A percentile compares a stretch with the other conserved stretches of the same genome.
phyloP scores from a whole-genome alignment of 2,329 filamentous ascomycete species.

The Ophiocordyceps australis region DNA sequence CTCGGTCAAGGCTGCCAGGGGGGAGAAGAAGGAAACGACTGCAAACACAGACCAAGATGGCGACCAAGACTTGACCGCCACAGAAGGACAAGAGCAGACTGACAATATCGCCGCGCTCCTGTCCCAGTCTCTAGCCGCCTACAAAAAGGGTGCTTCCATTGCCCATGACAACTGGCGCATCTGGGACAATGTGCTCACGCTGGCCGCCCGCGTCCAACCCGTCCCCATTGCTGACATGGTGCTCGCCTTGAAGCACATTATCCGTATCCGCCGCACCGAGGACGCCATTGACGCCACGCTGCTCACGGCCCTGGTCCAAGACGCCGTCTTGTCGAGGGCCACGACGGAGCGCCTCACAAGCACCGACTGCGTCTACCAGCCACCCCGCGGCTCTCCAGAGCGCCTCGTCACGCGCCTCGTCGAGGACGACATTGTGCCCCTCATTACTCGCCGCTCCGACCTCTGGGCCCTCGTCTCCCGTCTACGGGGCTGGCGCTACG shows the following conservation, averaged over 20 bases:
- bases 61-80: constrained; percentile 7
- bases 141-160: constrained; percentile 70
- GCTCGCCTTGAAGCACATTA: constrained; percentile 53
- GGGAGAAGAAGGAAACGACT: too few relatives aligned
- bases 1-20: too few relatives aligned
- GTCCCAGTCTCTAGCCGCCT: constrained; percentile 60
- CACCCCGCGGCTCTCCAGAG: constrained; percentile 37
- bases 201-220: constrained; percentile 61
- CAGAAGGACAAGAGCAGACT: constrained; percentile 11
- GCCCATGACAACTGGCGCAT: constrained; percentile 82
- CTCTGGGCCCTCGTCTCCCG: constrained; percentile 62
- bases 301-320: constrained; percentile 51
- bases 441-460: constrained; percentile 64
- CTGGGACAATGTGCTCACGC: constrained; percentile 90
- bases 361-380: constrained; percentile 14
- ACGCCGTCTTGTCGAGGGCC: constrained; percentile 37
- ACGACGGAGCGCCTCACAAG: constrained; percentile 11
- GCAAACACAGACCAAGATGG: constrained; percentile 15
- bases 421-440: constrained; percentile 56
- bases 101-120: constrained; percentile 43
- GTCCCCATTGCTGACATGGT: constrained; percentile 61
- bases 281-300: constrained; percentile 60
- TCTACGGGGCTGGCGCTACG: constrained; percentile 54
- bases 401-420: constrained; percentile 52
- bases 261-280: constrained; percentile 64